Conservation (phyloP, 1,139 yeast species). For the Magnusiomyces paraingens region DNA sequence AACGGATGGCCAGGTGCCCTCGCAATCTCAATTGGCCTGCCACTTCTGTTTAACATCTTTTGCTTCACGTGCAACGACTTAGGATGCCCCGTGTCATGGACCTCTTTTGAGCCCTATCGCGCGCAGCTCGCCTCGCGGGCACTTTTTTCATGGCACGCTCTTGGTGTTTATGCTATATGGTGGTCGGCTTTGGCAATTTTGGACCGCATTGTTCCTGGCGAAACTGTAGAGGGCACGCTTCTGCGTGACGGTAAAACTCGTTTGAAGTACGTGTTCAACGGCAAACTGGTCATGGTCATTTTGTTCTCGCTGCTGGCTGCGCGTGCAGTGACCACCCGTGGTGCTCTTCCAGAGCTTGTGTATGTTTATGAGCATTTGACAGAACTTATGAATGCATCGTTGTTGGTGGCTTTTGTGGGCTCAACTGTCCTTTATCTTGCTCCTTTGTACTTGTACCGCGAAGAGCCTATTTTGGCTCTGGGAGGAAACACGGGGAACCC, state of each 20-base stretch:
- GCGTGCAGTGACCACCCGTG: constrained; percentile 45
- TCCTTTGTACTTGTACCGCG: constrained; percentile 53
- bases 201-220: constrained; percentile 73
- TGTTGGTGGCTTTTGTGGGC: constrained; percentile 55
- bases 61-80: constrained; percentile 41
- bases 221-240: constrained; percentile 53
- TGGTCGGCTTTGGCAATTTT: constrained; percentile 55
- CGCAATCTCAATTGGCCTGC: constrained; percentile 60
- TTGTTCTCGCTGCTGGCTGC: constrained; percentile 44
- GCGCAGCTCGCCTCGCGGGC: constrained; percentile 3
- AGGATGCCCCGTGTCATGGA: constrained; percentile 31
- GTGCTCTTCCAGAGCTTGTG: constrained; percentile 70
- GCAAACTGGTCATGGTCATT: constrained; percentile 49
- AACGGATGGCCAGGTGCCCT: constrained; percentile 71
- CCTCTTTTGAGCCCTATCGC: constrained; percentile 19
- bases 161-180: constrained; percentile 73
- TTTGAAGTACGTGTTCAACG: constrained; percentile 76
- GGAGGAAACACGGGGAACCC: constrained; percentile 80
- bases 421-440: constrained; percentile 58
- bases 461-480: constrained; percentile 66
- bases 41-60: constrained; percentile 52
- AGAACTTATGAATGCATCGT: constrained; percentile 57
- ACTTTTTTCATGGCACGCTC: constrained; percentile 36
- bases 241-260: constrained; percentile 64
- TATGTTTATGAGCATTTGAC: constrained; percentile 65